These are phyloP conservation scores for Cucurbita ficifolia DNA, from an alignment of 306 rosid genomes.

Conservation along the genomic window DNA sequence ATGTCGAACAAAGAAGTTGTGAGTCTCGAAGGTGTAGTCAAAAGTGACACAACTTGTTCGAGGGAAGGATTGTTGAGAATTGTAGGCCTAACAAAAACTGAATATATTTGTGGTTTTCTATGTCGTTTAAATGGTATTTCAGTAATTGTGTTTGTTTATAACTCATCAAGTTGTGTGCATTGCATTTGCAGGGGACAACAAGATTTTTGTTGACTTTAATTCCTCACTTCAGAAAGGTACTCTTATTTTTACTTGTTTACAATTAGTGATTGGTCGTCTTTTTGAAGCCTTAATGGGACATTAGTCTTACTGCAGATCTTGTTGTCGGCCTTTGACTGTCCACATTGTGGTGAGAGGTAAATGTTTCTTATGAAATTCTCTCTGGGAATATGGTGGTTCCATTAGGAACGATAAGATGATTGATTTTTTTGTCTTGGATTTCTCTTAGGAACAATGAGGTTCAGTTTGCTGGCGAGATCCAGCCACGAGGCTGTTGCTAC, in stretches of 20 bases:
- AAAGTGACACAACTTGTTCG: too few species aligned
- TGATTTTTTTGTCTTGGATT: conserved; percentile 7
- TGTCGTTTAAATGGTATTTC: not conserved
- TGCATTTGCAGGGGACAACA: conserved; percentile 46
- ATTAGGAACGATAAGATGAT: not conserved
- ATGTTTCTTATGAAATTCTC: not conserved
- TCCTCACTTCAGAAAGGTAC: conserved; percentile 85
- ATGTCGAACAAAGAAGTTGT: too few species aligned
- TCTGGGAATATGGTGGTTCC: not conserved
- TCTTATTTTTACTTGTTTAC: not conserved
- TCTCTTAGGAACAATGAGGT: conserved; percentile 70
- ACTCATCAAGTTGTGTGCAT: not conserved
- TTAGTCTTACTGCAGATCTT: conserved; percentile 35
- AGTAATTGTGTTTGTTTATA: not conserved
- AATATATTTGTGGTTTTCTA: not conserved
- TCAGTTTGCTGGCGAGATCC: conserved; percentile 97
- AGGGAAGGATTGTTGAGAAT: too few species aligned
- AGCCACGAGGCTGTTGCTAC: conserved; percentile 74
- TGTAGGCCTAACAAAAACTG: too few species aligned
- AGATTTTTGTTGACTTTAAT: conserved; percentile 57
- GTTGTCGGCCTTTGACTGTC: conserved; percentile 82
- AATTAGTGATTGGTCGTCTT: not conserved
- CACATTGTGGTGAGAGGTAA: conserved; percentile 90
- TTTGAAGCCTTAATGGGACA: not conserved
- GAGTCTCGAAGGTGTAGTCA: too few species aligned